Conservation (phyloP, 129 eudicot genomes). For the Escallonia herrerae region DNA sequence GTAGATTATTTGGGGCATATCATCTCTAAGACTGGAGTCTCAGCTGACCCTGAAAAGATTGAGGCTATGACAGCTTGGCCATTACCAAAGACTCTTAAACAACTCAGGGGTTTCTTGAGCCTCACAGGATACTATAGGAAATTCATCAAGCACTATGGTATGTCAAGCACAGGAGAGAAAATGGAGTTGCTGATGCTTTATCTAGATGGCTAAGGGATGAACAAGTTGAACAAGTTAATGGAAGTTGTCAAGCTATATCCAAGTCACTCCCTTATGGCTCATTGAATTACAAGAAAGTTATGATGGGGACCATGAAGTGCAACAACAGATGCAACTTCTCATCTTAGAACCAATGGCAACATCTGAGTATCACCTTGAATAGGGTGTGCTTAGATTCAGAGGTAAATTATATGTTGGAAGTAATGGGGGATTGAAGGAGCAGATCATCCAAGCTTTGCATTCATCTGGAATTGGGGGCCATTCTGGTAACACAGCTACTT, state of each 20-base stretch:
- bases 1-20: neutral
- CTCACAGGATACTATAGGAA: neutral
- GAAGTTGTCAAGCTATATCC: no score
- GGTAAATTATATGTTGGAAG: no score
- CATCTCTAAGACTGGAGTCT: neutral
- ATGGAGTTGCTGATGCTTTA: neutral
- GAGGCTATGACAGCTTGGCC: neutral
- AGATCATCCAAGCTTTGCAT: neutral
- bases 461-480: neutral
- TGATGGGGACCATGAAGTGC: no score
- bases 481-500: neutral
- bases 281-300: no score
- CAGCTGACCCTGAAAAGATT: neutral
- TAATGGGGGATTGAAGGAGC: no score
- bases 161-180: neutral
- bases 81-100: neutral
- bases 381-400: no score
- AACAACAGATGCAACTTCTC: no score
- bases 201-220: neutral
- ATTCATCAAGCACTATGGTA: neutral
- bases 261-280: no score
- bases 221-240: no score
- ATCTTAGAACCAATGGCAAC: no score
- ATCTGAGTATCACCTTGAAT: no score
- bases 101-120: neutral